Base-by-base conservation (phyloP, 2,329 filamentous ascomycete genomes). In the Chrysosporium queenslandicum region DNA sequence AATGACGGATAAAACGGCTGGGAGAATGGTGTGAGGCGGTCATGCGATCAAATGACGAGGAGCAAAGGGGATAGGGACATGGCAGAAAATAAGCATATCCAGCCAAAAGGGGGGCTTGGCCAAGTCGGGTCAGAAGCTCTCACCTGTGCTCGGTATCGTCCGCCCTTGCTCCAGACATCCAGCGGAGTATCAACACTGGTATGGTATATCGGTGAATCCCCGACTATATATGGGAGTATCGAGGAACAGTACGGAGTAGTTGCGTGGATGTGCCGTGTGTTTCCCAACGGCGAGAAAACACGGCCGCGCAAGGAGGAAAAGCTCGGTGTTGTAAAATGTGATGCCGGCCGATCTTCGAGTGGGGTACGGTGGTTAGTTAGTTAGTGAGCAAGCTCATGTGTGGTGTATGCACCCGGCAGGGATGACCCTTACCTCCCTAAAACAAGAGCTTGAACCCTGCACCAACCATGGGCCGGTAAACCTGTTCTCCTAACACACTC, bases 31-130 rank as follows among this genome's bases (percentile, higher is more conserved):
- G 46, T 29, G 46, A 49, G 18, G 23, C 36, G 36, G 46, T 49
- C 46, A 49, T 49, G 46, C 46, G 46, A 49, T 49, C 46, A 49
- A 30, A 21, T 5, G 42, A 27, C 12, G 42, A 20, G 30, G 23
- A 4, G 12, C 12, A 29, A 20, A 4, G 14, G 18, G 8, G 23
- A 9, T 18, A 20, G n/a, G n/a, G n/a, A n/a, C n/a, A n/a, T n/a
- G n/a, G n/a, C n/a, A n/a, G n/a, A n/a, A n/a, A n/a, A n/a, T n/a
- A n/a, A n/a, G n/a, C n/a, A n/a, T n/a, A n/a, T n/a, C n/a, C n/a
- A n/a, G n/a, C n/a, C n/a, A n/a, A n/a, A n/a, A n/a, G n/a, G n/a
- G 39, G 27, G 30, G 14, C 46, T 48, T 48, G 46, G 34, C 46
- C 32, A 6, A 23, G 39, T 42, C 39, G 18, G 39, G 39, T 18